Base-by-base conservation (phyloP, 768 basidiomycete genomes). In the Tremella yokohamensis region DNA sequence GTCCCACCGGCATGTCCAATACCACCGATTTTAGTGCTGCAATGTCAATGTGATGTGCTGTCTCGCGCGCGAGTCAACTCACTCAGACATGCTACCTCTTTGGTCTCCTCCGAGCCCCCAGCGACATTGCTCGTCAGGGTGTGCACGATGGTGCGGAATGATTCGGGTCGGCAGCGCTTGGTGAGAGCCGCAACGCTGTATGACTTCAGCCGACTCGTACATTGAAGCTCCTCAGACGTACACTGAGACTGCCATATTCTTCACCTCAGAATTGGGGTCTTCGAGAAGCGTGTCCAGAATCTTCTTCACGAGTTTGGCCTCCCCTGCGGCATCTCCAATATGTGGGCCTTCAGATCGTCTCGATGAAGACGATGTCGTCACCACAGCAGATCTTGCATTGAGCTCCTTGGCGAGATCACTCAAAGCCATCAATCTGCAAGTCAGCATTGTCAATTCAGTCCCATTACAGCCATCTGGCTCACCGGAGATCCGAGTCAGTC, bases 161-260 rank as follows among this genome's bases (percentile, higher is more conserved):
- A 76, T 88, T 86, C 26, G 79, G 74, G 78, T 89, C 88, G 60
- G 84, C 84, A 66, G 83, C 67, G 90, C 87, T 81, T 90, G 87
- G 82, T 91, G 89, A 98, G 79, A 70, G 89, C 86, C 12, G 90
- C 92, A 39, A 98, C 79, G 70, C 93, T 97, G 60, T 8, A 3
- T 45, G 6, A 18, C 42, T 4, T 45, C 42, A 45, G 42, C 42
- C 16, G 22, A 34, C 3, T n/a, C 20, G 20, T 49, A 11, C 52
- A 34, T 42, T 37, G 22, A 34, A n/a, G n/a, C 34, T 26, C 16
- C n/a, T 8, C 11, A 37, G 12, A 74, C 83, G 53, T 66, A 89
- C 94, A 91, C 93, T 80, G 93, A 91, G 11, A 96, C 94, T 1
- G 91, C 90, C 75, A 90, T 87, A 71, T 96, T 96, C 81, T 98